A percentile compares a stretch with the other conserved stretches of the same genome.
phyloP scores from a whole-genome alignment of 2,329 filamentous ascomycete species.

The Alternaria longipes region DNA sequence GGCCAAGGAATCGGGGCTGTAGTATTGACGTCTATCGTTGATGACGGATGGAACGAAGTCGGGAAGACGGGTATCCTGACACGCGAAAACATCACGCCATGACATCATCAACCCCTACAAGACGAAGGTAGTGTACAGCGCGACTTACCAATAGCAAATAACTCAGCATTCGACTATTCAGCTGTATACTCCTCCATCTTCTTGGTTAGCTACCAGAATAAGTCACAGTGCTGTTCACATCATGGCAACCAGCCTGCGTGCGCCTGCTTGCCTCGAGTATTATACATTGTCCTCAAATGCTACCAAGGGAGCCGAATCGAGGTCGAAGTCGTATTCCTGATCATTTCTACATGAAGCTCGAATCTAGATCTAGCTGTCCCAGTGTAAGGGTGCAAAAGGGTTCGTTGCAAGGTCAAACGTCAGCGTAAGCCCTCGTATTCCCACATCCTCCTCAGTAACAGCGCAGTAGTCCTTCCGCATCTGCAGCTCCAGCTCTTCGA shows the following conservation, averaged over 20 bases:
- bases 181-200: too few species aligned
- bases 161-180: too few species aligned
- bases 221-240: too few species aligned
- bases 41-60: background rate
- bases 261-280: background rate
- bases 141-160: too few species aligned
- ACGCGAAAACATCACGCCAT: background rate
- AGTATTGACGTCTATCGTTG: background rate
- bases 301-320: background rate
- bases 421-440: background rate
- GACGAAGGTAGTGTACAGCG: too few species aligned
- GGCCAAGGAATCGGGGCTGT: background rate
- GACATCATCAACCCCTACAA: background rate
- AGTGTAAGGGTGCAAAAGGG: background rate
- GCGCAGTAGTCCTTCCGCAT: background rate
- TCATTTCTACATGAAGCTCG: background rate
- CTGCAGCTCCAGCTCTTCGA: background rate
- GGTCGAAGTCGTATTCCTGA: background rate
- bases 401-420: background rate
- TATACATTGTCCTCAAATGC: background rate
- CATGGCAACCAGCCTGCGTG: too few species aligned
- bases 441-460: background rate
- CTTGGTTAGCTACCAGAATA: too few species aligned
- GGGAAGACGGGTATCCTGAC: background rate
- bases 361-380: background rate